These are phyloP conservation scores for Nakazawaea ernobii DNA, from an alignment of 805 yeast species.

Conservation along the genomic window DNA sequence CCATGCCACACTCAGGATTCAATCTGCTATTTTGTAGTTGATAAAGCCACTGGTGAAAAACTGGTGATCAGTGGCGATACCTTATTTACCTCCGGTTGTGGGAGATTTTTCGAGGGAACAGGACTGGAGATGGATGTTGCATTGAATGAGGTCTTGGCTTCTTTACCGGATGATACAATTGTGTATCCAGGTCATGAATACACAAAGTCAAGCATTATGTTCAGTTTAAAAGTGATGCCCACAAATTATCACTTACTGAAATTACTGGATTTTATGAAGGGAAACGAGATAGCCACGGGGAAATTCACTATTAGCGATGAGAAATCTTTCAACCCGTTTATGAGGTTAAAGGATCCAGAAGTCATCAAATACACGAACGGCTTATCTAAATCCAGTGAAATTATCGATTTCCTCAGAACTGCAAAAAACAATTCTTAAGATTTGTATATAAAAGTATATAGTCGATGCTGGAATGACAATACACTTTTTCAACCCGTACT, in stretches of 20 bases:
- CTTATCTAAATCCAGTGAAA: conserved; percentile 37
- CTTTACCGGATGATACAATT: conserved; percentile 60
- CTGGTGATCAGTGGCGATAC: conserved; percentile 97
- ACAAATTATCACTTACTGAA: conserved; percentile 44
- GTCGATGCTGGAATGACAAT: neutral
- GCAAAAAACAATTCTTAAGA: conserved; percentile 59
- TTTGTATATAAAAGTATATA: neutral
- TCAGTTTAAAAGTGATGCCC: conserved; percentile 60
- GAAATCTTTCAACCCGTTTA: conserved; percentile 78
- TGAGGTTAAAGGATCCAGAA: conserved; percentile 64
- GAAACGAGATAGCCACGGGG: conserved; percentile 79
- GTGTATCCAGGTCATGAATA: conserved; percentile 97
- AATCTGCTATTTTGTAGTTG: conserved; percentile 77
- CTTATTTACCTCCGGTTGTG: conserved; percentile 89
- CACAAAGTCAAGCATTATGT: conserved; percentile 74
- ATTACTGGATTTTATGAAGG: conserved; percentile 44
- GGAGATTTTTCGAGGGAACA: conserved; percentile 91
- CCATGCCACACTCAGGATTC: conserved; percentile 99
- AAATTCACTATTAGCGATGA: conserved; percentile 81
- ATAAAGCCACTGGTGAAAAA: conserved; percentile 52
- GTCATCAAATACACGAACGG: conserved; percentile 55
- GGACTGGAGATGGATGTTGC: conserved; percentile 76
- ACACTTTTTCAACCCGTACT: no score
- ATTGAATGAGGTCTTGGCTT: conserved; percentile 51
- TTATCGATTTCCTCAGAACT: conserved; percentile 70